phyloP scores from a whole-genome alignment of 495 filamentous ascomycete genomes.

The Penicillium antarcticum region DNA sequence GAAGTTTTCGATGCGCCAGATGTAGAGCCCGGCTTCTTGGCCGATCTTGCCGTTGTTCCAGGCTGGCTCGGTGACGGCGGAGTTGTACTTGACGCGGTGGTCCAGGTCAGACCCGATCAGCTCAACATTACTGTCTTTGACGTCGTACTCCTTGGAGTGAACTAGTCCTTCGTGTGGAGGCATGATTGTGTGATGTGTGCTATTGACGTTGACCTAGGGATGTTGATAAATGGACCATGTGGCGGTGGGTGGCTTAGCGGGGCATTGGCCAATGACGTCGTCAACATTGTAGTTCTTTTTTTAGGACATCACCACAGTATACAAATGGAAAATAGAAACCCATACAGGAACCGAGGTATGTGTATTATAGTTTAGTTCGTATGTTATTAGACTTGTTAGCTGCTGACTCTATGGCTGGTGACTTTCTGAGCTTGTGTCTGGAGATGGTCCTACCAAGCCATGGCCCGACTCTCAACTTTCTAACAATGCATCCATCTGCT shows the following conservation, averaged over 20 bases:
- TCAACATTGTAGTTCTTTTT: background rate
- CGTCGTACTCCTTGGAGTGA: conserved; percentile 56
- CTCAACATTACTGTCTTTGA: conserved; percentile 62
- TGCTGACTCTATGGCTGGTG: too few relatives aligned
- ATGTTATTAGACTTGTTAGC: too few relatives aligned
- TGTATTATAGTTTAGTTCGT: too few relatives aligned
- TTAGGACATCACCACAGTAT: background rate
- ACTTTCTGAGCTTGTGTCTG: too few relatives aligned
- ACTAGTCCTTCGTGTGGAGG: conserved; percentile 54
- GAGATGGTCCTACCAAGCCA: too few relatives aligned
- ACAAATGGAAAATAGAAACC: too few relatives aligned
- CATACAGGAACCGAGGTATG: too few relatives aligned
- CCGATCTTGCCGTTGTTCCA: conserved; percentile 55
- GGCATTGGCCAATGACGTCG: conserved; percentile 4
- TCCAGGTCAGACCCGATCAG: conserved; percentile 57
- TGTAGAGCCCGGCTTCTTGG: conserved; percentile 43
- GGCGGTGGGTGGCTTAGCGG: conserved; percentile 7
- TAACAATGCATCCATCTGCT: conserved; percentile 24
- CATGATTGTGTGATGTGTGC: conserved; percentile 33
- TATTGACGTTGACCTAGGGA: background rate
- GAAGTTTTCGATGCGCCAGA: conserved; percentile 64
- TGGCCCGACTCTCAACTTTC: too few relatives aligned
- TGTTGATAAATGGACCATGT: background rate
- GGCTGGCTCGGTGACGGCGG: conserved; percentile 56
- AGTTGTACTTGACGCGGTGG: conserved; percentile 61